Conservation (phyloP, 768 basidiomycete species). For the Myochromella boudieri region DNA sequence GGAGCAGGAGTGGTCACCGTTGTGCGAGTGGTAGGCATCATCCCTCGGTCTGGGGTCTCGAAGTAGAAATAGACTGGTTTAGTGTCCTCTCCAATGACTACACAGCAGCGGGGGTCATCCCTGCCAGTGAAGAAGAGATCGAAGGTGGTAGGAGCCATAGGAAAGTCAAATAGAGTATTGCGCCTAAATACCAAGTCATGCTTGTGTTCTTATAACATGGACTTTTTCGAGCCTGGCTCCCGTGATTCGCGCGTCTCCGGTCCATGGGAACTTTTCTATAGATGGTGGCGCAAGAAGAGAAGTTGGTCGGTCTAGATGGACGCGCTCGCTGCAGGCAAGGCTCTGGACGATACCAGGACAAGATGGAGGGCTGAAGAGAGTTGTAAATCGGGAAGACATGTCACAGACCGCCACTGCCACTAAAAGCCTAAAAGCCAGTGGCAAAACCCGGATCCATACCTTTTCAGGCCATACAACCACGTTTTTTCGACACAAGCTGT, state of each 20-base stretch:
- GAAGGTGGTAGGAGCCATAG: constrained; percentile 44
- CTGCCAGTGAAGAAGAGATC: constrained; percentile 68
- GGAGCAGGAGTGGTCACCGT: constrained; percentile 33
- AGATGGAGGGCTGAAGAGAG: constrained; percentile 8
- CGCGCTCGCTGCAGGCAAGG: constrained; percentile 4
- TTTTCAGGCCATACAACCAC: constrained; percentile 24
- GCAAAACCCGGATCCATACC: constrained; percentile 34
- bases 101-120: constrained; percentile 67
- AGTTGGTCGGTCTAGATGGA: constrained; percentile 18
- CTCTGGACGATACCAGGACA: constrained; percentile 8
- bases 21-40: constrained; percentile 44
- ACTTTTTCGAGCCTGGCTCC: constrained; percentile 43
- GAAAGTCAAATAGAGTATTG: constrained; percentile 33
- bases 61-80: constrained; percentile 65
- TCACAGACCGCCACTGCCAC: constrained; percentile 39
- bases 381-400: constrained; percentile 28
- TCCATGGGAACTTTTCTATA: constrained; percentile 51
- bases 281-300: constrained; percentile 50
- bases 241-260: constrained; percentile 51
- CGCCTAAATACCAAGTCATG: constrained; percentile 31
- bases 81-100: constrained; percentile 65
- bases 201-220: constrained; percentile 42
- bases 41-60: constrained; percentile 52
- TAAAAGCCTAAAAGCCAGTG: constrained; percentile 35
- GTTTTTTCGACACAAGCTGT: constrained; percentile 27